These are phyloP conservation scores for Maudiozyma turicensis DNA, from an alignment of 805 yeast species.

Conservation along the genomic window DNA sequence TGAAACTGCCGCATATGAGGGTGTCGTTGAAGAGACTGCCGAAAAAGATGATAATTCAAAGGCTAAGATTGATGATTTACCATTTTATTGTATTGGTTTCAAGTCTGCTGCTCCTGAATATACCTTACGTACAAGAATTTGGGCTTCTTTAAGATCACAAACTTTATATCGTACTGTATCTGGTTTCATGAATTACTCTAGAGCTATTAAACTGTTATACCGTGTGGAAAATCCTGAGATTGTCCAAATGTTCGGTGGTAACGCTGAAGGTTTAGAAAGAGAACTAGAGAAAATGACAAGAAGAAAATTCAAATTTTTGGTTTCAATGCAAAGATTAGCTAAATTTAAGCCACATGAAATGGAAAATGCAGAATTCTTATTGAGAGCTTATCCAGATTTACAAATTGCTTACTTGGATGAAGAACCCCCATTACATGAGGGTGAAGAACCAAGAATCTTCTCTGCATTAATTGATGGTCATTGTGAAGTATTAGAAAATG, in stretches of 20 bases:
- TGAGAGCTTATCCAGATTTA: conserved; percentile 76
- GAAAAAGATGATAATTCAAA: conserved; percentile 61
- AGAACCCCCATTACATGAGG: conserved; percentile 65
- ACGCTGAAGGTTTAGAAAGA: conserved; percentile 89
- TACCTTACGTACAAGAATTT: conserved; percentile 89
- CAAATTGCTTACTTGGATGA: conserved; percentile 91
- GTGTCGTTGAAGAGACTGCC: conserved; percentile 29
- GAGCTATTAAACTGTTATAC: conserved; percentile 87
- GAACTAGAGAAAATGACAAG: conserved; percentile 85
- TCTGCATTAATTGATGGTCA: conserved; percentile 75
- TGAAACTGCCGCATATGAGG: conserved; percentile 71
- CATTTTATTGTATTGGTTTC: conserved; percentile 93
- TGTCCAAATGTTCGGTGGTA: conserved; percentile 97
- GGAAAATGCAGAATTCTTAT: conserved; percentile 69
- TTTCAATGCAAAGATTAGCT: conserved; percentile 77
- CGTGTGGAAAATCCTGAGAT: conserved; percentile 92
- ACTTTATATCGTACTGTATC: conserved; percentile 93
- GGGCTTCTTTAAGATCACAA: conserved; percentile 97
- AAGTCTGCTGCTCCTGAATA: conserved; percentile 96
- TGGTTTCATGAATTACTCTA: conserved; percentile 96
- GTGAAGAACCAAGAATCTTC: conserved; percentile 61
- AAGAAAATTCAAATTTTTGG: conserved; percentile 71
- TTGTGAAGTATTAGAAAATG: conserved; percentile 60
- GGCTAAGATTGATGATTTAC: conserved; percentile 79
- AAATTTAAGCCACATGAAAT: conserved; percentile 63